Conservation (phyloP, 1,139 yeast genomes). For the Candida gigantensis region DNA sequence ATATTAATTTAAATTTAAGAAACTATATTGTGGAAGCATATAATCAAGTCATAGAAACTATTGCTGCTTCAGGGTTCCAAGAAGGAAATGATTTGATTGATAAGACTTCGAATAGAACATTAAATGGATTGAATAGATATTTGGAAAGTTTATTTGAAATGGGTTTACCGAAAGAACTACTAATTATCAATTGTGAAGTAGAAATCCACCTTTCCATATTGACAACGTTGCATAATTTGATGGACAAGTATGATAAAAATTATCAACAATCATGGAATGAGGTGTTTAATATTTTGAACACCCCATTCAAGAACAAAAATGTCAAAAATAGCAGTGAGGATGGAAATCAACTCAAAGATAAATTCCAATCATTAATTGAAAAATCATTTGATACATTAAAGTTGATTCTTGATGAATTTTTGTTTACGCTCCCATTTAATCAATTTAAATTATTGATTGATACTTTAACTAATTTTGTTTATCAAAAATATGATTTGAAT, state of each 20-base stretch:
- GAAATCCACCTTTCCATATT: conserved; percentile 67
- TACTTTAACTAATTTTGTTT: conserved; percentile 68
- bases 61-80: conserved; percentile 51
- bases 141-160: conserved; percentile 33
- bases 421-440: conserved; percentile 64
- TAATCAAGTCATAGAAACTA: conserved; percentile 47
- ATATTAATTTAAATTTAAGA: conserved; percentile 45
- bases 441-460: conserved; percentile 68
- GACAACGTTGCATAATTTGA: conserved; percentile 63
- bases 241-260: conserved; percentile 69
- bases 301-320: conserved; percentile 53
- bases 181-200: conserved; percentile 54
- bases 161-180: conserved; percentile 43
- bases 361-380: conserved; percentile 50
- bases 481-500: conserved; percentile 72
- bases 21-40: conserved; percentile 49
- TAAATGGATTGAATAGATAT: conserved; percentile 37
- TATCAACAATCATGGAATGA: conserved; percentile 66
- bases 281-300: conserved; percentile 67
- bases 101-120: conserved; percentile 37
- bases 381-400: conserved; percentile 80
- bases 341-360: conserved; percentile 23
- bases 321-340: conserved; percentile 30
- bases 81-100: conserved; percentile 18
- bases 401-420: conserved; percentile 79